Evolutionary conservation across 257 asterid genomes (phyloP).

Genomic region (Coffea eugenioides): DNA sequence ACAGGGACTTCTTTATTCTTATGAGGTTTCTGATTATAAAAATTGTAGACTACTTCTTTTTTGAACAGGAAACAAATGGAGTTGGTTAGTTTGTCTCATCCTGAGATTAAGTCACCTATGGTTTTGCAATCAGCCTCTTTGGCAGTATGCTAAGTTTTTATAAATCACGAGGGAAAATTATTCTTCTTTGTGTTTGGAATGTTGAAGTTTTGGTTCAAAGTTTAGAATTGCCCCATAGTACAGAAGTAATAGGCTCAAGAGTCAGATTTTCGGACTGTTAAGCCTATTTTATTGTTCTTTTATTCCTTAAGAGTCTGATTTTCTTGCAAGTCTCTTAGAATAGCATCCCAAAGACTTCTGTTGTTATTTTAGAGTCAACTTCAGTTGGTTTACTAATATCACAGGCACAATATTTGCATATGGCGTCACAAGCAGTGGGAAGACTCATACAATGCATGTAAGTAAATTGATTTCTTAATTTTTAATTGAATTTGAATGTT

Average conservation of each 20-base stretch:
- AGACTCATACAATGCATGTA: slow-evolving; percentile 99
- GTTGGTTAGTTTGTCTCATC: neutral
- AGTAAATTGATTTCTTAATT: slow-evolving; percentile 29
- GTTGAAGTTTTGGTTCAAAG: neutral
- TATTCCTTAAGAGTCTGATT: neutral
- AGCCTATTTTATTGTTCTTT: neutral
- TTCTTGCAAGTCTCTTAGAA: neutral
- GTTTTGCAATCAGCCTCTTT: neutral
- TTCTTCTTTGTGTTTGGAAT: neutral
- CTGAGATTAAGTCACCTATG: neutral
- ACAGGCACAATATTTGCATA: slow-evolving; percentile 96
- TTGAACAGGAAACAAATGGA: neutral
- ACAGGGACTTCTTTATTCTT: neutral
- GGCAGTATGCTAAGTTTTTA: neutral
- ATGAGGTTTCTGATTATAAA: neutral
- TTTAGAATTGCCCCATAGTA: neutral
- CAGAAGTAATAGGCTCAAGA: neutral
- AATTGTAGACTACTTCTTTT: neutral
- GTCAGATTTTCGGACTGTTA: too few species aligned
- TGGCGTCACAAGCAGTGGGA: slow-evolving; percentile 99
- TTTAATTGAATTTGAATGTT: neutral
- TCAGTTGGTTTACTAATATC: slow-evolving; percentile 19
- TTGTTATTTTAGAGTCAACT: slow-evolving; percentile 14
- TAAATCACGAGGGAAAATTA: neutral
- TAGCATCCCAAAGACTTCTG: slow-evolving; percentile 2